Evolutionary conservation across 176 grass and related monocot genomes (phyloP), one percentile per base, ranked within the genome.

Genomic region (Oryza coarctata): DNA sequence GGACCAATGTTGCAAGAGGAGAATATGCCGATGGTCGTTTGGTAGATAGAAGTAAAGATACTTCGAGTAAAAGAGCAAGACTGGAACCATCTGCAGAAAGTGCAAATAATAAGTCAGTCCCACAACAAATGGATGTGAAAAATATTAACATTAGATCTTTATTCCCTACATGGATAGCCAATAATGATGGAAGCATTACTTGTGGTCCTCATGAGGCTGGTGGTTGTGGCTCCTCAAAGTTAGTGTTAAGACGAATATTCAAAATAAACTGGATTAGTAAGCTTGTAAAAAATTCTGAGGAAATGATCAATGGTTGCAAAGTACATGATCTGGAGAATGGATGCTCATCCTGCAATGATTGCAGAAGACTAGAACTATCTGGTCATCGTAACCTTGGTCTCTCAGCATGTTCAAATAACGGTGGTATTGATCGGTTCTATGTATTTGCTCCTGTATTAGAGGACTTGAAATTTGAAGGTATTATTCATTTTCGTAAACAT

Each of bases 201-300:
- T 99, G 96, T 80, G 86, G 89, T 43, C 88, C 95, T 45, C 63
- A 77, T 17, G 90, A 87, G 9, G 89, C 87, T 65, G 87, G 88
- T 77, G 96, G 96, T 49, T 99, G 96, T 74, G 93, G 93, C 30
- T 92, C 82, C 73, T 93, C 93, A 68, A 91, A 99, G 69, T 79
- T 99, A 80, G 76, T 93, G 62, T 91, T 98, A 79, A 88, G 96
- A 39, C 85, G 96, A n/a, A 85, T 98, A 91, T 92, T 98, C 39
- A 98, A 98, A 89, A 95, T 98, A 71, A 95, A 98, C 75, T 98
- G 96, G 96, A 92, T 98, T 52, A 81, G 86, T 73, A 98, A 98
- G 62, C 90, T 98, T 78, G 88, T 89, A 27, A 98, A 95, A 89
- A 71, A 79, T 76, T 88, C 96, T 28, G 93, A 98, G 72, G 96